Conservation (phyloP, 371 early-diverging fungal genomes). For the Haplosporangium sp. region DNA sequence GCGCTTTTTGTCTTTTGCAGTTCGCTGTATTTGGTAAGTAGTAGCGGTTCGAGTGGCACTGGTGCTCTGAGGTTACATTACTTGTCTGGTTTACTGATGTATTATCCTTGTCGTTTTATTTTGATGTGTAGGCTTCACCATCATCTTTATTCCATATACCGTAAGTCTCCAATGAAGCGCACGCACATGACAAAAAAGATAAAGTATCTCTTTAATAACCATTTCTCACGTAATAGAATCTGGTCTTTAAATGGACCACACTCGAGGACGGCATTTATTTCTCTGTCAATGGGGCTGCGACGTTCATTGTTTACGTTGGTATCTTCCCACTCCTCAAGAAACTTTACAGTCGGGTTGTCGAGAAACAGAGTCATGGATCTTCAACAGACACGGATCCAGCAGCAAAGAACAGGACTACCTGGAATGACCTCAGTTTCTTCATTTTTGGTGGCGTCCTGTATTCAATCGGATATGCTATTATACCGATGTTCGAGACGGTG, state of each 20-base stretch:
- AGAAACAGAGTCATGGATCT: slow-evolving; percentile 3
- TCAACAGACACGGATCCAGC: background rate
- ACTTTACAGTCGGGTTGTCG: slow-evolving; percentile 13
- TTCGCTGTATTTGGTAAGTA: slow-evolving; percentile 15
- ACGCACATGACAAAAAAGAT: background rate
- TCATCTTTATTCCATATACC: slow-evolving; percentile 35
- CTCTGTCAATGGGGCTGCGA: slow-evolving; percentile 11
- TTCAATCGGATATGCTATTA: slow-evolving; percentile 2
- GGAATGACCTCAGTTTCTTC: slow-evolving; percentile 28
- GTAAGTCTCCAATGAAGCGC: slow-evolving; percentile 13
- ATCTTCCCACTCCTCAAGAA: slow-evolving; percentile 32
- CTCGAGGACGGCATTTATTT: slow-evolving; percentile 9
- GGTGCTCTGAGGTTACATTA: no score
- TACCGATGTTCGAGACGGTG: slow-evolving; percentile 14
- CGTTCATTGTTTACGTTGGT: slow-evolving; percentile 27
- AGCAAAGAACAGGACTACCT: background rate
- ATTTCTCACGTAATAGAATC: slow-evolving; percentile 15
- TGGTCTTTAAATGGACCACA: slow-evolving; percentile 27
- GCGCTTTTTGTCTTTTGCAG: slow-evolving; percentile 9
- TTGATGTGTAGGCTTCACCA: background rate
- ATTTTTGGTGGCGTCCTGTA: slow-evolving; percentile 24
- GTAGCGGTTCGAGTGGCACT: no score
- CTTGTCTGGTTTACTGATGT: no score
- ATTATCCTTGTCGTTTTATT: background rate
- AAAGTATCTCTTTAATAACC: background rate